Percentiles rank a stretch among this genome's conserved stretches.
Evolutionary conservation across 768 basidiomycete species (phyloP).

Genomic region (Pleurotus tuoliensis): DNA sequence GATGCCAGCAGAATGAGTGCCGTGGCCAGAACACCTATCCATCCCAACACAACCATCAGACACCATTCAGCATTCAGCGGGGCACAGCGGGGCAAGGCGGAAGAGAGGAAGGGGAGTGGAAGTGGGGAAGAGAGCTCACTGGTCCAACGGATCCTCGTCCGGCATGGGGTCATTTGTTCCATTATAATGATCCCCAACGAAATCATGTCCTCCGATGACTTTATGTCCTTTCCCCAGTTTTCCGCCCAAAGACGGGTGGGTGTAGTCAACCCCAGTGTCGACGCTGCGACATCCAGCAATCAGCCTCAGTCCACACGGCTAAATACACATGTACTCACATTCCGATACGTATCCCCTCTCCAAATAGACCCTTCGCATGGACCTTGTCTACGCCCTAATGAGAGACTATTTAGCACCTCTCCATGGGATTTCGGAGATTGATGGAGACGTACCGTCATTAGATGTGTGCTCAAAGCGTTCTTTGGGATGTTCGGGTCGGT

Average conservation of each 20-base stretch:
- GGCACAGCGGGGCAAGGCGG: neutral
- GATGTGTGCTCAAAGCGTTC: constrained; percentile 47
- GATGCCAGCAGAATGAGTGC: constrained; percentile 32
- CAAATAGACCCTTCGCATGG: constrained; percentile 57
- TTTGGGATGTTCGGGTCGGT: constrained; percentile 38
- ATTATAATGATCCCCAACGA: constrained; percentile 37
- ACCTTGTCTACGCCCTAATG: constrained; percentile 60
- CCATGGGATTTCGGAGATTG: neutral
- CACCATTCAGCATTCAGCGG: neutral
- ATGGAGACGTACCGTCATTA: constrained; percentile 40
- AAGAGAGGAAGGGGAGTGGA: neutral
- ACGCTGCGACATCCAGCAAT: neutral
- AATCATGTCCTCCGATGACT: constrained; percentile 36
- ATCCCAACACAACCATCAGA: neutral
- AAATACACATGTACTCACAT: constrained; percentile 34
- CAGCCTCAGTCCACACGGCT: no score
- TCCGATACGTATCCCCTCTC: constrained; percentile 64
- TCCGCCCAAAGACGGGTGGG: constrained; percentile 32
- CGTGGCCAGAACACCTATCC: constrained; percentile 14
- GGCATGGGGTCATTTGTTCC: constrained; percentile 30
- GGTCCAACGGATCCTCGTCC: constrained; percentile 31
- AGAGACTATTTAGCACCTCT: neutral
- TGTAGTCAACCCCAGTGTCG: constrained; percentile 12
- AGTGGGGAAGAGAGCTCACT: constrained; percentile 12
- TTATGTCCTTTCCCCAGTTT: constrained; percentile 36